Evolutionary conservation across 2,329 filamentous ascomycete species (phyloP).

Genomic region (Ascochyta pisi): DNA sequence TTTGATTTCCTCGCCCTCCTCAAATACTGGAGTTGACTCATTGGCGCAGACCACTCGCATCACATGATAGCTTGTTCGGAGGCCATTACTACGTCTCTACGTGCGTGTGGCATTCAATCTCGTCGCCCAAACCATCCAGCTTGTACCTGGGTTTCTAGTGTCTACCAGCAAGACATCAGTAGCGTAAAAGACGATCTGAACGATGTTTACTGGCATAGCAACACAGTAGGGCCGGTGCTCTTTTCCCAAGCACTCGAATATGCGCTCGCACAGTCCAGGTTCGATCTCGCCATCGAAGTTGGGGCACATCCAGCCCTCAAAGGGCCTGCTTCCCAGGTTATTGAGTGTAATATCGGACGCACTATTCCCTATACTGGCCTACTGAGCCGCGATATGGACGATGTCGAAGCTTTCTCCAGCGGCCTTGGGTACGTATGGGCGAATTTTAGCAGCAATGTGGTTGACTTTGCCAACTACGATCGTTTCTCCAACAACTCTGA

Average conservation of each 20-base stretch:
- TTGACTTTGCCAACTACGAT: not conserved
- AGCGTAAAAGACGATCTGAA: not conserved
- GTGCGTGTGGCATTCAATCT: not conserved
- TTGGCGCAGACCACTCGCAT: conserved; percentile 54
- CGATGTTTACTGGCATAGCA: not conserved
- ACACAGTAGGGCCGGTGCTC: not conserved
- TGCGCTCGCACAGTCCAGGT: not conserved
- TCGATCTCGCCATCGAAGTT: conserved; percentile 52
- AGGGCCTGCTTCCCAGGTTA: conserved; percentile 47
- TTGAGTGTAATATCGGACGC: conserved; percentile 9
- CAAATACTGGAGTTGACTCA: not conserved
- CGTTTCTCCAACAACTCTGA: not conserved
- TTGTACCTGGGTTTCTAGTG: not conserved
- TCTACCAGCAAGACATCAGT: not conserved
- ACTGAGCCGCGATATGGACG: not conserved
- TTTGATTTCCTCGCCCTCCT: not conserved
- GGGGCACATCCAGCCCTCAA: conserved; percentile 56
- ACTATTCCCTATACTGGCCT: not conserved
- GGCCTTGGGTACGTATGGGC: not conserved
- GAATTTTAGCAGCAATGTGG: not conserved
- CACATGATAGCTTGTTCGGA: conserved; percentile 46
- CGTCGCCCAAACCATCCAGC: not conserved
- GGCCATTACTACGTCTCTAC: conserved; percentile 18
- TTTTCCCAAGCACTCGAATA: not conserved
- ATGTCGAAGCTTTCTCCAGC: not conserved